Conservation (phyloP, 768 basidiomycete species). For the Kwoniella pini region DNA sequence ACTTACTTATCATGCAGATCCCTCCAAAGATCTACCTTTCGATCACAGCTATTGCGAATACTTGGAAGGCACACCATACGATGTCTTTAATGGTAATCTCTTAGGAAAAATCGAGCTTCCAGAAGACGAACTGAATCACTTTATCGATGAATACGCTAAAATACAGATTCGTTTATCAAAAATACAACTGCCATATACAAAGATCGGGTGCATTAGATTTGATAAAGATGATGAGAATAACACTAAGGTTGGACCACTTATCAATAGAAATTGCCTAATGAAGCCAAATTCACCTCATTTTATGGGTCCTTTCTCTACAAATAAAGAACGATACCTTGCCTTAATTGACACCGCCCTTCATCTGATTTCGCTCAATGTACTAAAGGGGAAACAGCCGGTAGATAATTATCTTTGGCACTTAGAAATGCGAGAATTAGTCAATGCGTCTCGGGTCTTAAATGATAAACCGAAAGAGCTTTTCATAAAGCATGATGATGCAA, state of each 20-base stretch:
- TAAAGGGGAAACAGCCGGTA: neutral
- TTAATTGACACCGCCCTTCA: slow-evolving; percentile 3
- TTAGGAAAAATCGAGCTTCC: neutral
- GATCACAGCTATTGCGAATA: slow-evolving; percentile 11
- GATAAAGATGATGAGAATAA: too few relatives aligned
- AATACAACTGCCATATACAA: neutral
- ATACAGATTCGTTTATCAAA: neutral
- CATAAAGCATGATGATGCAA: slow-evolving; percentile 33
- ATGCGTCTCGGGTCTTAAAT: neutral
- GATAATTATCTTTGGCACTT: slow-evolving; percentile 8
- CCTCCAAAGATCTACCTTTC: neutral
- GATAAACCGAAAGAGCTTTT: slow-evolving; percentile 16
- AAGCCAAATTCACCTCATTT: slow-evolving; percentile 4
- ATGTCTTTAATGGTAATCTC: neutral
- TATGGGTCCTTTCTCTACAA: slow-evolving; percentile 15
- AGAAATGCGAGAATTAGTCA: slow-evolving; percentile 4
- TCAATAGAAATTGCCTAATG: neutral
- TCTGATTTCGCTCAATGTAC: neutral
- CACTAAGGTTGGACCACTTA: too few relatives aligned
- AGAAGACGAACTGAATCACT: neutral
- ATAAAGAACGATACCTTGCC: slow-evolving; percentile 11
- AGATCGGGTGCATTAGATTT: neutral
- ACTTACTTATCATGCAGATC: neutral
- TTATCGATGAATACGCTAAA: slow-evolving; percentile 8
- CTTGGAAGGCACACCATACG: neutral